Evolutionary conservation across 441 rosid genomes (phyloP).

Genomic region (Theobroma grandiflorum): DNA sequence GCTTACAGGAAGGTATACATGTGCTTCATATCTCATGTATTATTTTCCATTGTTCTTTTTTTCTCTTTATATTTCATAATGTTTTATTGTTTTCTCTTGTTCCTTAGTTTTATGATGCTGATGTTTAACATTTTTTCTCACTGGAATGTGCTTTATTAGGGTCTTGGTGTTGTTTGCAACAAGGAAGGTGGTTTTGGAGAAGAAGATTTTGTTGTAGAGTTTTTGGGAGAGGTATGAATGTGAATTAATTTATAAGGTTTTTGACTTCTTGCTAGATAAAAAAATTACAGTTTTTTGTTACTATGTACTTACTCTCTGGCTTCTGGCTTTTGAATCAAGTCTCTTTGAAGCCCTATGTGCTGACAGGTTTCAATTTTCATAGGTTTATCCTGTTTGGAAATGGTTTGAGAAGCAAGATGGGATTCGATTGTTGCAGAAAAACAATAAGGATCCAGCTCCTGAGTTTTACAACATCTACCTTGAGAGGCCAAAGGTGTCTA

Average conservation of each 20-base stretch:
- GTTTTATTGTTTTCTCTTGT: not conserved
- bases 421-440: conserved; percentile 93
- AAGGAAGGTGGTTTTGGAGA: conserved; percentile 92
- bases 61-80: not conserved
- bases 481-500: conserved; percentile 97
- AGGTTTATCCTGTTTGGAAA: conserved; percentile 99
- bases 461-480: conserved; percentile 99
- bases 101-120: conserved; percentile 27
- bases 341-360: conserved; percentile 23
- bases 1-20: conserved; percentile 91
- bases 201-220: conserved; percentile 98
- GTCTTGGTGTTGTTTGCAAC: conserved; percentile 99
- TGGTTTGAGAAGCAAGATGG: conserved; percentile 99
- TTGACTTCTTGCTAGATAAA: not conserved
- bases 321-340: conserved; percentile 10
- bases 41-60: conserved; percentile 15
- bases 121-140: conserved; percentile 22
- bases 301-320: conserved; percentile 2
- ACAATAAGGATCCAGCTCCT: conserved; percentile 97
- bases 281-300: conserved; percentile 21
- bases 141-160: conserved; percentile 60
- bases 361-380: conserved; percentile 38
- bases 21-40: conserved; percentile 19
- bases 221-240: conserved; percentile 95
- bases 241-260: conserved; percentile 22